A percentile compares a stretch with the other conserved stretches of the same genome.
phyloP scores from a whole-genome alignment of 352 stramenopile genomes.

The Phytophthora macrochlamydospora region DNA sequence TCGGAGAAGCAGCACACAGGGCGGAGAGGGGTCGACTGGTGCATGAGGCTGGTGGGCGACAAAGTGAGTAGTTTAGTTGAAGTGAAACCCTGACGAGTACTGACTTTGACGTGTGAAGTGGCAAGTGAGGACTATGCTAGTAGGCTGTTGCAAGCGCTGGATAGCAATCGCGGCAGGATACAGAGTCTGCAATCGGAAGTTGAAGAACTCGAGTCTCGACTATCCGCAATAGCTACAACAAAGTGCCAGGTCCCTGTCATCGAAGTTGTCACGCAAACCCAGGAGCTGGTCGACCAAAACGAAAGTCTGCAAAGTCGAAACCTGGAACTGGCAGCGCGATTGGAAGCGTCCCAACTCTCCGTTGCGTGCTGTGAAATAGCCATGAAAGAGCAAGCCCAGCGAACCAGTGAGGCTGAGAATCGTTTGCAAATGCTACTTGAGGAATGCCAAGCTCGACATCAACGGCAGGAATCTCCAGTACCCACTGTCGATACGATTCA shows the following conservation, averaged over 20 bases:
- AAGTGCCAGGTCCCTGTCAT: not conserved
- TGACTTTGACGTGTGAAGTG: slow-evolving; percentile 14
- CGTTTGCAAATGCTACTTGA: slow-evolving; percentile 53
- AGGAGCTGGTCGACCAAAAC: slow-evolving; percentile 1
- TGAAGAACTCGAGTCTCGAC: slow-evolving; percentile 10
- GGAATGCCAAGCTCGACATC: slow-evolving; percentile 19
- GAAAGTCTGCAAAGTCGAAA: slow-evolving; percentile 17
- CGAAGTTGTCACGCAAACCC: slow-evolving; percentile 9
- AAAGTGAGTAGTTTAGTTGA: slow-evolving; percentile 23
- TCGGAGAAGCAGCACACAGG: slow-evolving; percentile 17
- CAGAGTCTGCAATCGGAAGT: slow-evolving; percentile 11
- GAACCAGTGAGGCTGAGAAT: slow-evolving; percentile 26
- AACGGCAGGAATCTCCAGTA: not conserved
- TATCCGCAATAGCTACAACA: not conserved
- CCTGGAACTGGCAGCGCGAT: slow-evolving; percentile 33
- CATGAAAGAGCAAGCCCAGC: slow-evolving; percentile 37
- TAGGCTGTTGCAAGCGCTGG: slow-evolving; percentile 8
- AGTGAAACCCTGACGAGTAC: not conserved
- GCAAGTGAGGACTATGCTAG: slow-evolving; percentile 19
- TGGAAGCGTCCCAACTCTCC: slow-evolving; percentile 50
- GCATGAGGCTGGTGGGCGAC: slow-evolving; percentile 12
- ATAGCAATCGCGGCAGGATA: slow-evolving; percentile 3
- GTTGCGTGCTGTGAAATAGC: slow-evolving; percentile 43
- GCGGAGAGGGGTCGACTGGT: slow-evolving; percentile 19
- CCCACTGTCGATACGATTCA: slow-evolving; percentile 16